phyloP scores from a whole-genome alignment of 441 rosid species.

The Capsella rubella region DNA sequence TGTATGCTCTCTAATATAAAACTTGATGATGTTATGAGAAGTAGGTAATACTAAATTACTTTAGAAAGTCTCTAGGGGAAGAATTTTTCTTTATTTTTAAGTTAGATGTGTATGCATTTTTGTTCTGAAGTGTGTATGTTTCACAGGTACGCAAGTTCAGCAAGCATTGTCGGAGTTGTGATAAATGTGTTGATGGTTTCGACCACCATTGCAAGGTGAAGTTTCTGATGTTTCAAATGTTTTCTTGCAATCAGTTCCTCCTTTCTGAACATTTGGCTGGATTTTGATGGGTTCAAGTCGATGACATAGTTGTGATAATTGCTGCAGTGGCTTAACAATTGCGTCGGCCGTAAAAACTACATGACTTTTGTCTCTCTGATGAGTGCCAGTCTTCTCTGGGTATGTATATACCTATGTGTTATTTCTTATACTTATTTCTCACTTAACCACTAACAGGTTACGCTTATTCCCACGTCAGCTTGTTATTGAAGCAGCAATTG shows the following conservation, averaged over 20 bases:
- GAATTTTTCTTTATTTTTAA: not conserved
- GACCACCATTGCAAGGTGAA: conserved; percentile 77
- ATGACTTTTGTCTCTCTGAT: conserved; percentile 64
- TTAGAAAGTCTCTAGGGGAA: not conserved
- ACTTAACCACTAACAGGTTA: conserved; percentile 30
- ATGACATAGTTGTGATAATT: conserved; percentile 40
- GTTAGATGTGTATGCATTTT: not conserved
- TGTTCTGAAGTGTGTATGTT: conserved; percentile 23
- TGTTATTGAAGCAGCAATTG: conserved; percentile 63
- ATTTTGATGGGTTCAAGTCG: conserved; percentile 20
- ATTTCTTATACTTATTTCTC: conserved; percentile 15
- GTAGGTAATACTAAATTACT: not conserved
- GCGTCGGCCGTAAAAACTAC: conserved; percentile 69
- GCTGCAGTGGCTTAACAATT: conserved; percentile 77
- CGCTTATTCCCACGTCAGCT: conserved; percentile 24
- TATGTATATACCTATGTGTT: conserved; percentile 48
- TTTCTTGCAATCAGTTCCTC: conserved; percentile 22
- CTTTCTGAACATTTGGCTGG: not conserved
- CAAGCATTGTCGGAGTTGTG: conserved; percentile 73
- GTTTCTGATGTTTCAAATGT: conserved; percentile 35
- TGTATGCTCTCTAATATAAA: conserved; percentile 3
- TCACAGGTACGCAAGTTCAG: conserved; percentile 70
- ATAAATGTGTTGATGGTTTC: conserved; percentile 72
- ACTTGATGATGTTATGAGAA: not conserved
- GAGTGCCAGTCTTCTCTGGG: conserved; percentile 68